A percentile compares a stretch with the other conserved stretches of the same genome.
Evolutionary conservation across 1,139 yeast species (phyloP).

Genomic region (Yamadazyma kanchanaburiensis): DNA sequence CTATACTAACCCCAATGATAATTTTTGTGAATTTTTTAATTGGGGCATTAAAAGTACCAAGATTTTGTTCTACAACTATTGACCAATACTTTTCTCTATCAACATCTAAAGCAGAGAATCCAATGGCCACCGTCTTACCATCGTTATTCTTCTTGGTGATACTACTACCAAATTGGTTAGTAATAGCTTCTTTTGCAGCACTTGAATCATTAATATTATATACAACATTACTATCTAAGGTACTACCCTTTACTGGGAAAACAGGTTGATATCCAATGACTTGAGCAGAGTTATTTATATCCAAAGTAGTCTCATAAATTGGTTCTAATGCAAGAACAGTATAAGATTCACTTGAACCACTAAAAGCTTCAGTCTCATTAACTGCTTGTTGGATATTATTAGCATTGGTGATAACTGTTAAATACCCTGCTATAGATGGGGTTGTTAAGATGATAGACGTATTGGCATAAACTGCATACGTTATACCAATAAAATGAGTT

Average conservation of each 20-base stretch:
- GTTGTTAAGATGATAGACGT: conserved; percentile 62
- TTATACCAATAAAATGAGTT: conserved; percentile 50
- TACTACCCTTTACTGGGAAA: conserved; percentile 24
- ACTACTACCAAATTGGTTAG: conserved; percentile 43
- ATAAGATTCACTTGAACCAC: conserved; percentile 23
- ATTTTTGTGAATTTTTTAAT: conserved; percentile 60
- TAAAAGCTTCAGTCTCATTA: conserved; percentile 33
- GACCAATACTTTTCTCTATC: conserved; percentile 61
- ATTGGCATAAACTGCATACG: conserved; percentile 71
- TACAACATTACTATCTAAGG: conserved; percentile 19
- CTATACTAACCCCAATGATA: conserved; percentile 75
- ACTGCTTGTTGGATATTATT: conserved; percentile 48
- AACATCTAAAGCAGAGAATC: conserved; percentile 58
- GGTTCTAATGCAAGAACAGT: conserved; percentile 33
- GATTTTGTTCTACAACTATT: conserved; percentile 67
- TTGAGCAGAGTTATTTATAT: conserved; percentile 8
- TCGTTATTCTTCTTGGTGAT: conserved; percentile 41
- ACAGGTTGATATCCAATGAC: conserved; percentile 34
- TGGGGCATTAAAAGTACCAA: conserved; percentile 59
- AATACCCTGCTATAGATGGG: conserved; percentile 66
- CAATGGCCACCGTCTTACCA: conserved; percentile 58
- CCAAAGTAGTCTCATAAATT: conserved; percentile 16
- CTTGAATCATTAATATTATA: conserved; percentile 29
- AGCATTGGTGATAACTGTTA: conserved; percentile 65
- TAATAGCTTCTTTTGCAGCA: conserved; percentile 40